Percentiles rank a stretch among this genome's conserved stretches.
phyloP scores from a whole-genome alignment of 2,329 filamentous ascomycete species.

The Aspergillus neotritici region DNA sequence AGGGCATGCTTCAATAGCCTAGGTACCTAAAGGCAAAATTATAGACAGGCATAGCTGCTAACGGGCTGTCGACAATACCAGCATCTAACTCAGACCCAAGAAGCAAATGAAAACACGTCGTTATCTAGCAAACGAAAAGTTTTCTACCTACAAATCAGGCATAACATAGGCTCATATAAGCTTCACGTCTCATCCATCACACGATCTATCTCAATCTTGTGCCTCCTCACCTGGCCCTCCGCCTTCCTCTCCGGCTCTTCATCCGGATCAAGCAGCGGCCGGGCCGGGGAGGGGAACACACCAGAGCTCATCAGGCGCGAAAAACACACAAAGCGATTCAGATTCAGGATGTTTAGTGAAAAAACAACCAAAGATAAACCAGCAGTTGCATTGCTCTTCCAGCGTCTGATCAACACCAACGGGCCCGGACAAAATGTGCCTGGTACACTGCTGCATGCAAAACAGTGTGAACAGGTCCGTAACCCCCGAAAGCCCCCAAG shows the following conservation, averaged over 20 bases:
- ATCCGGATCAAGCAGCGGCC: constrained; percentile 9
- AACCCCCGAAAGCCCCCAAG: constrained; percentile 26
- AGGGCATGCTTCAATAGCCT: too few species aligned
- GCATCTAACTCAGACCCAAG: too few species aligned
- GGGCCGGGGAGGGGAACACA: neutral
- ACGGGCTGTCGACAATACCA: too few species aligned
- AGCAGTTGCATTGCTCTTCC: constrained; percentile 22
- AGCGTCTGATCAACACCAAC: constrained; percentile 20
- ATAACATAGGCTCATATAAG: constrained; percentile 24
- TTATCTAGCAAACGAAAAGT: constrained; percentile 22
- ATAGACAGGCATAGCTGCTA: too few species aligned
- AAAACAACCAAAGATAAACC: constrained; percentile 9
- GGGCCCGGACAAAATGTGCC: constrained; percentile 15
- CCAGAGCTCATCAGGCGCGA: constrained; percentile 20
- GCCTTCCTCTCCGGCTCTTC: constrained; percentile 4
- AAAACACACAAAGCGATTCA: constrained; percentile 15
- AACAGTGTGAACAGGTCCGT: constrained; percentile 19
- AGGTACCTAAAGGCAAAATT: too few species aligned
- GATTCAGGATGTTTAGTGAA: constrained; percentile 6
- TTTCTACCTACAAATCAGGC: constrained; percentile 28
- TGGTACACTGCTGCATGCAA: constrained; percentile 12
- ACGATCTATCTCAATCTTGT: constrained; percentile 20
- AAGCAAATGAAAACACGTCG: constrained; percentile 16
- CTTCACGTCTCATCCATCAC: constrained; percentile 23
- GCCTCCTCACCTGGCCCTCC: constrained; percentile 16